Evolutionary conservation across 306 rosid species (phyloP).

Genomic region (Styphnolobium japonicum): DNA sequence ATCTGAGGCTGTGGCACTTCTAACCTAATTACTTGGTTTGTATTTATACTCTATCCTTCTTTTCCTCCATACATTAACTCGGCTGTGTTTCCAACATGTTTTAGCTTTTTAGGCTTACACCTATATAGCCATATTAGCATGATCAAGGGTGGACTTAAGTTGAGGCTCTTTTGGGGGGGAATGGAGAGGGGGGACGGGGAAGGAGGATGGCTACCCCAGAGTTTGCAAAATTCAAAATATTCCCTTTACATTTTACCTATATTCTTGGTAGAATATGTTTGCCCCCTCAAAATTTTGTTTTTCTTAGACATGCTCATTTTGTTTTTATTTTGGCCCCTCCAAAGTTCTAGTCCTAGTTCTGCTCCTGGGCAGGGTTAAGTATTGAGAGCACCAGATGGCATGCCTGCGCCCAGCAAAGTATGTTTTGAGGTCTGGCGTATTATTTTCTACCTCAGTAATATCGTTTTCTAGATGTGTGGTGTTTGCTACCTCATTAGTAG

Average conservation of each 20-base stretch:
- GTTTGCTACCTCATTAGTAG: not conserved
- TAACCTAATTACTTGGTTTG: not conserved
- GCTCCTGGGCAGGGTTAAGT: not conserved
- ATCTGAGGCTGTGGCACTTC: not conserved
- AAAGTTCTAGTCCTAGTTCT: not conserved
- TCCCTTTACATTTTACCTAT: not conserved
- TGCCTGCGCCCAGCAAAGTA: not conserved
- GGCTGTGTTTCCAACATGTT: not conserved
- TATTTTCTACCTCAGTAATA: not conserved
- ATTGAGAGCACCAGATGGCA: not conserved
- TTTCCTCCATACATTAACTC: not conserved
- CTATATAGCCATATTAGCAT: not conserved
- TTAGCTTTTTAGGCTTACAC: not conserved
- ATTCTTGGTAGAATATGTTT: slow-evolving; percentile 8
- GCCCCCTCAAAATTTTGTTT: not conserved
- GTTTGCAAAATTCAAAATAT: not conserved
- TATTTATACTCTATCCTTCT: not conserved
- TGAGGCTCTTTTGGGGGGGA: not conserved
- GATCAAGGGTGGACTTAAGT: not conserved
- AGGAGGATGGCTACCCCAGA: not conserved
- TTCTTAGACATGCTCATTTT: not conserved
- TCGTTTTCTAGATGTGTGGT: not conserved
- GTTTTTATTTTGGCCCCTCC: not conserved
- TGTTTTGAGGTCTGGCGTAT: not conserved
- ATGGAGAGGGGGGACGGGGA: not conserved